Conservation (phyloP, 2,329 filamentous ascomycete genomes). For the Ophiosphaerella korrae region DNA sequence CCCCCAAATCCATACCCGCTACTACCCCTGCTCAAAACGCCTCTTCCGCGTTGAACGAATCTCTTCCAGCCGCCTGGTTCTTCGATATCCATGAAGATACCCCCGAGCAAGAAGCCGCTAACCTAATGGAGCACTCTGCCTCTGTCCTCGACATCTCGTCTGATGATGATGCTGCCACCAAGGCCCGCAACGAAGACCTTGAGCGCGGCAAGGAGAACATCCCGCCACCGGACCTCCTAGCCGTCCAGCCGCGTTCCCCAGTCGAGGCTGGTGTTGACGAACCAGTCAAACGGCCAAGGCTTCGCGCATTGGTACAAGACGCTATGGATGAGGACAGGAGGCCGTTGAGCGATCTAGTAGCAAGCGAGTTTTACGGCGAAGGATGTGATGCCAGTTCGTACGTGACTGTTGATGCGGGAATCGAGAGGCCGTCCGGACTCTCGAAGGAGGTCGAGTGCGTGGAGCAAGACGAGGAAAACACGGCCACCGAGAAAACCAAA, state of each 20-base stretch:
- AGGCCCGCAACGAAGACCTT: slow-evolving; percentile 60
- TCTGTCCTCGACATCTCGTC: slow-evolving; percentile 86
- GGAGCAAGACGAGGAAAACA: too few relatives aligned
- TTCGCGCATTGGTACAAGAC: slow-evolving; percentile 38
- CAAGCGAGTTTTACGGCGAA: slow-evolving; percentile 47
- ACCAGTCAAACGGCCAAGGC: slow-evolving; percentile 35
- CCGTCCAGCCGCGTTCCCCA: slow-evolving; percentile 21
- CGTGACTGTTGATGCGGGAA: slow-evolving; percentile 43
- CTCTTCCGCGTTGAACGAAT: slow-evolving; percentile 54
- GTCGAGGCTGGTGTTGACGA: slow-evolving; percentile 19
- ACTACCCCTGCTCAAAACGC: slow-evolving; percentile 34
- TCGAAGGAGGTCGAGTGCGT: slow-evolving; percentile 41
- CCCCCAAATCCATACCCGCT: slow-evolving; percentile 48
- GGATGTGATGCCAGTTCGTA: slow-evolving; percentile 42
- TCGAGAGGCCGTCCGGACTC: slow-evolving; percentile 43
- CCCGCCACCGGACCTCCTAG: slow-evolving; percentile 63
- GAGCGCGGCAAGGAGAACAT: slow-evolving; percentile 89
- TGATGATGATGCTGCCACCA: slow-evolving; percentile 74
- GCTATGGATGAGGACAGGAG: slow-evolving; percentile 49
- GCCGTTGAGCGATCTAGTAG: slow-evolving; percentile 43
- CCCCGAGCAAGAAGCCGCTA: slow-evolving; percentile 86
- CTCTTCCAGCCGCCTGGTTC: slow-evolving; percentile 70
- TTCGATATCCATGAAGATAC: slow-evolving; percentile 96
- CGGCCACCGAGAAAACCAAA: too few relatives aligned
- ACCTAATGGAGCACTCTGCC: slow-evolving; percentile 89